Base-by-base conservation (phyloP, 768 basidiomycete species). In the Pleurotus sapidus region DNA sequence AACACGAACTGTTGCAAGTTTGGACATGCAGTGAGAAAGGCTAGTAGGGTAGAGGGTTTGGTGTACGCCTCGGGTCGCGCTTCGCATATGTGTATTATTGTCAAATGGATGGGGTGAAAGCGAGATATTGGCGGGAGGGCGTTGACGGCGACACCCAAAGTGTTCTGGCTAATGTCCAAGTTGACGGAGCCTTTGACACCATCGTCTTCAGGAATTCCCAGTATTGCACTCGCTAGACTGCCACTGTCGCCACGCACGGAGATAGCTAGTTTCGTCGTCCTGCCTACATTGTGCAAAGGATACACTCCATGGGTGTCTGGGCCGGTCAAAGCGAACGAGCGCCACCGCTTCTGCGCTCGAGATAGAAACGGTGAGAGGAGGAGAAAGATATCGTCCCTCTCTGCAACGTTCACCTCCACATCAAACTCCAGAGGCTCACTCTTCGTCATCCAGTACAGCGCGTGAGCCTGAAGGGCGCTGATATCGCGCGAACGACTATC, bases 281-380 rank as follows among this genome's bases (percentile, higher is more conserved):
- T 34, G 30, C 30, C 30, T 17, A 43, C 37, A 15, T 39, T 37
- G 5, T 37, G 66, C 59, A 23, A 74, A 57, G 24, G 65, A 43
- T 12, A 72, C 45, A 49, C 62, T 65, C 56, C 79, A 75, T 55
- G 74, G 69, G 58, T 73, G 69, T 61, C 77, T 65, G 46, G 51
- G 6, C 77, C 76, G 17, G 72, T 69, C 51, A 88, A 69, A 2
- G 63, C 70, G 61, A 84, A 81, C 2, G 74, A 72, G 42, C 77
- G 72, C 87, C 88, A 90, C 40, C 89, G 81, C 57, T 72, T 65
- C 43, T 89, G 64, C 30, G 30, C 8, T 25, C 78, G 71, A 8
- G 80, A 73, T 0, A 91, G 71, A 37, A 90, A 73, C 4, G 84
- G 86, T 0, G 86, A 84, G 34, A 91, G 72, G 58, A 90, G 75